Percentiles rank a stretch among this genome's conserved stretches.
These are phyloP conservation scores for Excoecaria agallocha DNA, from an alignment of 345 rosid genomes.

Conservation along the genomic window DNA sequence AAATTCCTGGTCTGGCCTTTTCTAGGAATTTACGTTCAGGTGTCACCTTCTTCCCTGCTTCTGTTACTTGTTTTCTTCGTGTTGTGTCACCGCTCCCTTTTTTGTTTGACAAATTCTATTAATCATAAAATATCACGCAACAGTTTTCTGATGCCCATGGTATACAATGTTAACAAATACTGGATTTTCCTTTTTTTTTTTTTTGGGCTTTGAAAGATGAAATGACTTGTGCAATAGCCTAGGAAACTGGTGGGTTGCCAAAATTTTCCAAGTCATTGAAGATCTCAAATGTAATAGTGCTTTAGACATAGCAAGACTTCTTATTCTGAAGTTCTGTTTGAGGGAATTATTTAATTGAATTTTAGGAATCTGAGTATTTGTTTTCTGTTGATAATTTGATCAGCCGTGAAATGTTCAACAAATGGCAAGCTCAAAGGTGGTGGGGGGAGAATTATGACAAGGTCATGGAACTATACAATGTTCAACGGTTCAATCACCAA, in stretches of 20 bases:
- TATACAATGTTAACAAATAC: background rate
- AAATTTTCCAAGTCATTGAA: background rate
- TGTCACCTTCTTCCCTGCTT: too few species aligned
- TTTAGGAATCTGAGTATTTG: background rate
- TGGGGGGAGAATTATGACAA: constrained; percentile 91
- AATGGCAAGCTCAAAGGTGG: constrained; percentile 98
- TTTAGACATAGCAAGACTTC: background rate
- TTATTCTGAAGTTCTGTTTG: constrained; percentile 11
- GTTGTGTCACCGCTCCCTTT: background rate
- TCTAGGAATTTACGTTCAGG: too few species aligned
- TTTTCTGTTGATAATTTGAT: constrained; percentile 20
- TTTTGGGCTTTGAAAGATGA: background rate
- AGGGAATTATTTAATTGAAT: background rate
- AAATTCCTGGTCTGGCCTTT: too few species aligned
- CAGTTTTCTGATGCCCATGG: background rate
- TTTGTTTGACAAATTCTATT: background rate
- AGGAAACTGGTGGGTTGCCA: background rate
- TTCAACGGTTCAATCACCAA: constrained; percentile 66
- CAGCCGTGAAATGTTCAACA: constrained; percentile 94
- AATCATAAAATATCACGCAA: background rate
- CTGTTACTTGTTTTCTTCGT: background rate
- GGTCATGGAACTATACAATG: constrained; percentile 93
- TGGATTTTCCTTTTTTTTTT: background rate
- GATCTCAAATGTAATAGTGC: background rate
- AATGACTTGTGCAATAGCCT: background rate